These are phyloP conservation scores for Furcasterigmium sp. DNA, from an alignment of 2,329 filamentous ascomycete species.

Conservation along the genomic window DNA sequence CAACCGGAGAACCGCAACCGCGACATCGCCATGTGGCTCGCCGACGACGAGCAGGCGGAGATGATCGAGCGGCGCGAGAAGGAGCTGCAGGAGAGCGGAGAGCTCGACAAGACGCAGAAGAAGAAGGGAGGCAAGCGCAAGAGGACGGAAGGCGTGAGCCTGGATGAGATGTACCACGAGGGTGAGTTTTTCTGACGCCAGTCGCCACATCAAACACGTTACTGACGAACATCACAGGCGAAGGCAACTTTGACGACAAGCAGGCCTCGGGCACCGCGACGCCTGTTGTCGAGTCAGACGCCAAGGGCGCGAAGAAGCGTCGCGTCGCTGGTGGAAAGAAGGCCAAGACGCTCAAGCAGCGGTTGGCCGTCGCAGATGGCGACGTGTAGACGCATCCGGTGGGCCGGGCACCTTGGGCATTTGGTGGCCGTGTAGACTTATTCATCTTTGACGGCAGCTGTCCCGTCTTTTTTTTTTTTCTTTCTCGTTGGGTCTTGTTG, in stretches of 20 bases:
- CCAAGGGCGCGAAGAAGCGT: conserved; percentile 48
- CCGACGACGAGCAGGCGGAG: conserved; percentile 93
- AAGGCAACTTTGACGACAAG: conserved; percentile 95
- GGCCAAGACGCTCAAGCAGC: conserved; percentile 64
- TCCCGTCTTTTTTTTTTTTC: not conserved
- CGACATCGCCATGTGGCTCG: conserved; percentile 98
- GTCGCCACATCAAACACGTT: not conserved
- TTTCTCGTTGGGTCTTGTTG: no score
- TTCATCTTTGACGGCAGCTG: no score
- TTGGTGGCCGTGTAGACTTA: no score
- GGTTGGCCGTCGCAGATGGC: conserved; percentile 63
- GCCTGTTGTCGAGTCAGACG: conserved; percentile 56
- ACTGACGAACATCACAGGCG: conserved; percentile 56
- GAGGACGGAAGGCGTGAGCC: conserved; percentile 49
- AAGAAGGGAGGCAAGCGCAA: conserved; percentile 54
- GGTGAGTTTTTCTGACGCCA: conserved; percentile 54
- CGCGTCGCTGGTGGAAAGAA: conserved; percentile 45
- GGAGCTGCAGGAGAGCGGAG: conserved; percentile 72
- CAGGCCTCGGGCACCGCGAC: conserved; percentile 76
- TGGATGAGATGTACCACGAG: conserved; percentile 99
- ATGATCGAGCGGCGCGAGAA: conserved; percentile 90
- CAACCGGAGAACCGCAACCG: conserved; percentile 89
- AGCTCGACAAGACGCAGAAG: conserved; percentile 51
- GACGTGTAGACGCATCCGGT: conserved; percentile 32
- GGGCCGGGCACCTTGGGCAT: no score